Base-by-base conservation (phyloP, 1,284 basidiomycete genomes). In the Moniliophthora roreri region DNA sequence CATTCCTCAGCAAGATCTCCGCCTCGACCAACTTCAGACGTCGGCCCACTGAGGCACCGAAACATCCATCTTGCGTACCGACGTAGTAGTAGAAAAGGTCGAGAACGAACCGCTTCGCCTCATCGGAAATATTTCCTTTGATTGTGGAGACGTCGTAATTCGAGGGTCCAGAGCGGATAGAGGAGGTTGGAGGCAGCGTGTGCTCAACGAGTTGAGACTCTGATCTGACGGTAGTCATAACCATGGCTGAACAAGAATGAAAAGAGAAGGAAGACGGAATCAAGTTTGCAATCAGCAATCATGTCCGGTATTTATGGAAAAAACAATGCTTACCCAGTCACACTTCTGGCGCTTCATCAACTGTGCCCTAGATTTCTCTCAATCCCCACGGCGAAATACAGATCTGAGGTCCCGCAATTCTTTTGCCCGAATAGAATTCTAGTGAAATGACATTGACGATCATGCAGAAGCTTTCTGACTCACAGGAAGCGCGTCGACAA, bases 1-100 rank as follows among this genome's bases (percentile, higher is more conserved):
- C 60, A n/a, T 60, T 50, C 15, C 60, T 24, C 4, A 36, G 62
- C 60, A 62, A 69, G n/a, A 79, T 66, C 37, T 73, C 72, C 35
- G 71, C 63, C 58, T 75, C 71, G 1, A 67, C 53, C 20, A 74
- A 50, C 52, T 63, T 66, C 34, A 76, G 57, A 16, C 69, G 63
- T 48, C 66, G 62, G 1, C 75, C 75, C 15, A 77, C 59, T 6
- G 66, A 62, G 6, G 67, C 69, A 2, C 72, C 69, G 44, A 73
- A 77, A 13, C 74, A 73, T 11, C 52, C 51, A 5, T 50, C 50
- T 38, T 58, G 58, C 1, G 63, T 63, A 54, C 69, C 68, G 34
- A 73, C 63, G 50, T 76, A 76, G 58, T 70, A 68, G 8, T 61
- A 57, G 45, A 78, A 69, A 13, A 72, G 57, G 23, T 63, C 62